These are phyloP conservation scores for Lasiosphaeria ovina DNA, from an alignment of 495 filamentous ascomycete species.

Conservation along the genomic window DNA sequence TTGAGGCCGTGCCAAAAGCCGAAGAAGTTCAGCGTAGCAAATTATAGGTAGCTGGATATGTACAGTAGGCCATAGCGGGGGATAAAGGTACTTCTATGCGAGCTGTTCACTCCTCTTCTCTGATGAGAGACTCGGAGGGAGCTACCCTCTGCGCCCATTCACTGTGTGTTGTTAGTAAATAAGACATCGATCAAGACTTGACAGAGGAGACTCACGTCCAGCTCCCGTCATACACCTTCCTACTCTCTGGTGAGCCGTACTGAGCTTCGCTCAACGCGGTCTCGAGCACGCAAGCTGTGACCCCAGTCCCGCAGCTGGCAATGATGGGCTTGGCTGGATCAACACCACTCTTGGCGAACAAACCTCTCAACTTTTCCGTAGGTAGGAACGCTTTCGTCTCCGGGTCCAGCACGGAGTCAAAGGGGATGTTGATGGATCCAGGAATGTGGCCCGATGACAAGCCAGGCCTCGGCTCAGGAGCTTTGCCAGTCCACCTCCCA, in stretches of 20 bases:
- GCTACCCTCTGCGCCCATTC: constrained; percentile 68
- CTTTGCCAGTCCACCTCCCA: constrained; percentile 77
- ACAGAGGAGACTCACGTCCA: constrained; percentile 80
- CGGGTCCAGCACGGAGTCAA: constrained; percentile 76
- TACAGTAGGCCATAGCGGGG: background rate
- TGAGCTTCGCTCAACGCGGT: constrained; percentile 78
- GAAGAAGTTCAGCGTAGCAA: background rate
- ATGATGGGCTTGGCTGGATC: constrained; percentile 84
- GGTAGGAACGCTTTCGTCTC: constrained; percentile 78
- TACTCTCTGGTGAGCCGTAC: constrained; percentile 63
- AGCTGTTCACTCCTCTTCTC: constrained; percentile 15
- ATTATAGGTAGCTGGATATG: background rate
- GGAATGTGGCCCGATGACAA: constrained; percentile 92
- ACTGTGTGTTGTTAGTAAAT: constrained; percentile 36
- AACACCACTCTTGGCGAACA: constrained; percentile 76
- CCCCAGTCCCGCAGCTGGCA: constrained; percentile 87
- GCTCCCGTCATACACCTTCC: constrained; percentile 89
- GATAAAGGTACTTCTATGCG: background rate
- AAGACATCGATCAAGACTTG: background rate
- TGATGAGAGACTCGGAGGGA: constrained; percentile 42
- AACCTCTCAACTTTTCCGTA: constrained; percentile 61
- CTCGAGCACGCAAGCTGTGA: constrained; percentile 91
- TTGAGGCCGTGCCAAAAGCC: background rate
- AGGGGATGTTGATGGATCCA: constrained; percentile 77
- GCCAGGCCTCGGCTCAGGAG: constrained; percentile 82